A percentile compares a stretch with the other conserved stretches of the same genome.
These are phyloP conservation scores for Zygotorulaspora chibaensis DNA, from an alignment of 805 yeast species.

Conservation along the genomic window DNA sequence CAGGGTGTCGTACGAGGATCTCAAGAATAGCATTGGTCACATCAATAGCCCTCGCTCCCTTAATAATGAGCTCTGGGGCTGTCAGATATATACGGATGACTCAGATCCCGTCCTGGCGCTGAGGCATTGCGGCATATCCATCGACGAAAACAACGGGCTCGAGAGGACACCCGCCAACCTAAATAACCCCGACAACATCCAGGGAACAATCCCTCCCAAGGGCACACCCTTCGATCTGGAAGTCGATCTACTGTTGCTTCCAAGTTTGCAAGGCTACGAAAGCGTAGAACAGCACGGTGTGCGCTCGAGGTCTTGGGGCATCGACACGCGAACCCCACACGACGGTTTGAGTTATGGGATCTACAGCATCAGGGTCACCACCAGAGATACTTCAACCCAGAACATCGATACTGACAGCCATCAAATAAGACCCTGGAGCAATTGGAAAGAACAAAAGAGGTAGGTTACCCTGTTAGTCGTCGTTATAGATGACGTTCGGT, in stretches of 20 bases:
- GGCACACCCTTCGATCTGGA: slow-evolving; percentile 30
- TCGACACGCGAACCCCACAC: slow-evolving; percentile 42
- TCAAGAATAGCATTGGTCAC: slow-evolving; percentile 32
- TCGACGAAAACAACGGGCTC: slow-evolving; percentile 31
- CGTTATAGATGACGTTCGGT: no score
- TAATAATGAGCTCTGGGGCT: slow-evolving; percentile 77
- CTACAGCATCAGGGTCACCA: slow-evolving; percentile 36
- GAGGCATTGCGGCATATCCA: slow-evolving; percentile 67
- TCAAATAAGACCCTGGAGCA: not conserved
- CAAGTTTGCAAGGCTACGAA: slow-evolving; percentile 57
- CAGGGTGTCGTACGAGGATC: slow-evolving; percentile 22
- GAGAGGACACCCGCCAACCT: slow-evolving; percentile 42
- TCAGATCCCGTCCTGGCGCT: slow-evolving; percentile 75
- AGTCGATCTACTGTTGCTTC: slow-evolving; percentile 49
- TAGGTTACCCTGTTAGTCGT: no score
- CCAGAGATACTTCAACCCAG: slow-evolving; percentile 24
- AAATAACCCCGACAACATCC: slow-evolving; percentile 30
- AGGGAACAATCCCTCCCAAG: slow-evolving; percentile 26
- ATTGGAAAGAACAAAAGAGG: not conserved
- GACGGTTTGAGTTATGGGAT: slow-evolving; percentile 76
- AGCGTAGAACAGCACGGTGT: slow-evolving; percentile 68
- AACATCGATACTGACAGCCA: slow-evolving; percentile 15
- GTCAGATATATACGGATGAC: slow-evolving; percentile 90
- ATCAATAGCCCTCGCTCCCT: slow-evolving; percentile 40
- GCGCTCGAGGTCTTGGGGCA: slow-evolving; percentile 69